Percentiles rank a stretch among this genome's conserved stretches.
Evolutionary conservation across 768 basidiomycete genomes (phyloP).

Genomic region (Neoboletus magnificus): DNA sequence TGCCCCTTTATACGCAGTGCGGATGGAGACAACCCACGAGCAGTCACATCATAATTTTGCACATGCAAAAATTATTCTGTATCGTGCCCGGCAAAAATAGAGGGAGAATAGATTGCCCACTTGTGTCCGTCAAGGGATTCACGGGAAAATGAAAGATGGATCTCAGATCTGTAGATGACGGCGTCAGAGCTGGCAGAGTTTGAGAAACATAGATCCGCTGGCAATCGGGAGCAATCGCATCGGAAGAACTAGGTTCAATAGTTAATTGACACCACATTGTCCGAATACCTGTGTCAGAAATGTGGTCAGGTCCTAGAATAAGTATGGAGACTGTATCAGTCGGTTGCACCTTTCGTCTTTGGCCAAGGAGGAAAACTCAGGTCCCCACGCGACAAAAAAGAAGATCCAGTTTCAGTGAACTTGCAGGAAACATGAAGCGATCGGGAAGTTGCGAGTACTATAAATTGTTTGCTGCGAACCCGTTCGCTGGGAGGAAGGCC

Average conservation of each 20-base stretch:
- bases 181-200: slow-evolving; percentile 23
- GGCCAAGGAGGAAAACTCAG: slow-evolving; percentile 3
- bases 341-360: neutral
- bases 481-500: slow-evolving; percentile 10
- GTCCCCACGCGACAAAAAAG: slow-evolving; percentile 15
- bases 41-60: slow-evolving; percentile 19
- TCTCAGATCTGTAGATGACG: slow-evolving; percentile 33
- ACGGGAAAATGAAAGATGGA: slow-evolving; percentile 29
- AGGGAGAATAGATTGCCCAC: slow-evolving; percentile 33
- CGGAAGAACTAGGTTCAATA: slow-evolving; percentile 23
- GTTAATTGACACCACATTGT: slow-evolving; percentile 13
- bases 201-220: slow-evolving; percentile 33
- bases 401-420: slow-evolving; percentile 7
- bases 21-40: slow-evolving; percentile 23
- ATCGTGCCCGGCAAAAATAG: slow-evolving; percentile 30
- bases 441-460: slow-evolving; percentile 22
- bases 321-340: neutral
- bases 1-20: slow-evolving; percentile 32
- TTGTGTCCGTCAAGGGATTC: slow-evolving; percentile 32
- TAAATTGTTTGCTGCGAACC: slow-evolving; percentile 14
- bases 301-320: neutral
- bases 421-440: slow-evolving; percentile 10
- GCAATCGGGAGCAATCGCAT: slow-evolving; percentile 16
- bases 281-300: slow-evolving; percentile 4
- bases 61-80: slow-evolving; percentile 27